Evolutionary conservation across 768 basidiomycete genomes (phyloP).

Genomic region (Auriscalpium vulgare): DNA sequence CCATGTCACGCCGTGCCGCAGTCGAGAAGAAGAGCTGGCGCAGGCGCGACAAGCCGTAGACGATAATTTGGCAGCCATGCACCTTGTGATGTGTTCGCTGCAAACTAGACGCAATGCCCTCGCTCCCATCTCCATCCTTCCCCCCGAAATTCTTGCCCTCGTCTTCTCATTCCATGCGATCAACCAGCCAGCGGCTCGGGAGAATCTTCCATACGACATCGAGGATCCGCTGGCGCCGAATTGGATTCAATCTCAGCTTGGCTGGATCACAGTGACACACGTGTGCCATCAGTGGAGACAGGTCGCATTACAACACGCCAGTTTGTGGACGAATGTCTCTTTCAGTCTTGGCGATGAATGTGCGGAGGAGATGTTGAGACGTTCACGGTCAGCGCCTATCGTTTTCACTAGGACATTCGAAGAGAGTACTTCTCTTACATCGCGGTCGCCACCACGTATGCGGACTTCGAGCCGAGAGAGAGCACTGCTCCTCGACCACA

Average conservation of each 20-base stretch:
- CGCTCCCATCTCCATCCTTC: neutral
- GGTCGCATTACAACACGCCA: constrained; percentile 4
- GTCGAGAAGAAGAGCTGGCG: neutral
- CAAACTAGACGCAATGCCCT: constrained; percentile 3
- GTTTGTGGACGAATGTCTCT: constrained; percentile 1
- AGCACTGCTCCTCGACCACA: too few relatives aligned
- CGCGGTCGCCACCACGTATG: too few relatives aligned
- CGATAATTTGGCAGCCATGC: neutral
- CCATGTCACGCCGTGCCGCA: neutral
- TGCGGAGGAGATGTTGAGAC: constrained; percentile 2
- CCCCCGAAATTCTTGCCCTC: constrained; percentile 7
- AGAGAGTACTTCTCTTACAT: too few relatives aligned
- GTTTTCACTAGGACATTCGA: too few relatives aligned
- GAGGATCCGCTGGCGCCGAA: too few relatives aligned
- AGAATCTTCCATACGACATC: too few relatives aligned
- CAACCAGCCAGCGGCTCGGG: neutral
- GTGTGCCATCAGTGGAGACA: constrained; percentile 11
- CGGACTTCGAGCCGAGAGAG: too few relatives aligned
- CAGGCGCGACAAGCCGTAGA: neutral
- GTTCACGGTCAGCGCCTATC: neutral
- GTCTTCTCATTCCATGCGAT: constrained; percentile 1
- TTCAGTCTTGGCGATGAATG: neutral
- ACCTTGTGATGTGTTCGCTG: neutral
- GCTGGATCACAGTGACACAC: constrained; percentile 8
- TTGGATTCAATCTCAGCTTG: neutral